phyloP scores from a whole-genome alignment of 805 yeast genomes.

The Metschnikowia gruessii region DNA sequence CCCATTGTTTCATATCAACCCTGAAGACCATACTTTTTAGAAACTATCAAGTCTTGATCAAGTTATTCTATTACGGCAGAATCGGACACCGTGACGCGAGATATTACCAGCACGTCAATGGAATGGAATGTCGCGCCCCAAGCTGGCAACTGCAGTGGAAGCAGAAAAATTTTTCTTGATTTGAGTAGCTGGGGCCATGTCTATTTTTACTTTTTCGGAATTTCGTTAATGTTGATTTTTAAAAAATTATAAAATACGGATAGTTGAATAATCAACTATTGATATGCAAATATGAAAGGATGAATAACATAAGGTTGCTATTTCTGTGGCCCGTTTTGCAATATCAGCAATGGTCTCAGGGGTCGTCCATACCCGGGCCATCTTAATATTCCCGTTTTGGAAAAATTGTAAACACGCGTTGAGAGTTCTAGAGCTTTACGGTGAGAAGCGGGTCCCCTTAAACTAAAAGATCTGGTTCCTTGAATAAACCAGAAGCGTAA shows the following conservation, averaged over 20 bases:
- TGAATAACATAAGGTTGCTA: no score
- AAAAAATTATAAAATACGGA: no score
- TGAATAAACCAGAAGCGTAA: no score
- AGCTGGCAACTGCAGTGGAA: conserved; percentile 5
- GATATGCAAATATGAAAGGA: no score
- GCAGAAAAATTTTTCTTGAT: conserved; percentile 2
- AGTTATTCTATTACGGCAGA: conserved; percentile 5
- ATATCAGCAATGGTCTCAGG: background rate
- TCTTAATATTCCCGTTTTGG: conserved; percentile 8
- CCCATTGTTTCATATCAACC: no score
- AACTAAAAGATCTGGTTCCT: no score
- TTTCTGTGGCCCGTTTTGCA: no score
- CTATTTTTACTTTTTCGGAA: background rate
- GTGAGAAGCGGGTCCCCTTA: no score
- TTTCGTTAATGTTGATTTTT: no score
- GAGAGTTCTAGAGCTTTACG: no score
- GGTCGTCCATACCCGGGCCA: background rate
- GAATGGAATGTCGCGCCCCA: conserved; percentile 6
- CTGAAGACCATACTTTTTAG: no score
- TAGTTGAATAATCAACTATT: no score
- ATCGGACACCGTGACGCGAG: conserved; percentile 2
- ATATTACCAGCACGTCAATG: background rate
- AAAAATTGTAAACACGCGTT: conserved; percentile 10
- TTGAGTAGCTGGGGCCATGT: background rate
- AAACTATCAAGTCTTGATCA: background rate